These are phyloP conservation scores for Penicillium desertorum DNA, from an alignment of 495 filamentous ascomycete species.

Conservation along the genomic window DNA sequence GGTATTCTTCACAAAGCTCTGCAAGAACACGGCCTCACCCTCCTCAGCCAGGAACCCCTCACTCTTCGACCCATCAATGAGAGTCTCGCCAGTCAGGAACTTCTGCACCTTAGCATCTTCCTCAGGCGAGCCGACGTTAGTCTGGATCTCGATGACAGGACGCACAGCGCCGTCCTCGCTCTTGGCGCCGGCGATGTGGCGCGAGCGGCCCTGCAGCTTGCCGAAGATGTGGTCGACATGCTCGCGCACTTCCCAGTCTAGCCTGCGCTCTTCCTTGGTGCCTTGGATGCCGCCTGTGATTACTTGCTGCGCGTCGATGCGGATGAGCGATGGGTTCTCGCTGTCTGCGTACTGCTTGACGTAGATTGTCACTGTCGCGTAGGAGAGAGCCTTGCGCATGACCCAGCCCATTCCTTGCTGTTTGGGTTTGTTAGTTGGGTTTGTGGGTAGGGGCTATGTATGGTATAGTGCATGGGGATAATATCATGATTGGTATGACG, in stretches of 20 bases:
- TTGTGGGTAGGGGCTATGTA: neutral
- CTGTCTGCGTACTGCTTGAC: conserved; percentile 61
- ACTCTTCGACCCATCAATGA: conserved; percentile 34
- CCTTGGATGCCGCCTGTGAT: conserved; percentile 73
- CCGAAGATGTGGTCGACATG: conserved; percentile 86
- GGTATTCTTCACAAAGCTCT: conserved; percentile 48
- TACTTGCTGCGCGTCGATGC: conserved; percentile 81
- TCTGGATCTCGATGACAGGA: conserved; percentile 35
- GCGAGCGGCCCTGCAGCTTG: conserved; percentile 58
- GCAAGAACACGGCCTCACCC: conserved; percentile 43
- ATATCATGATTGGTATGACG: neutral
- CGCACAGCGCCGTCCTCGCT: conserved; percentile 37
- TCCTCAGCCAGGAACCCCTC: conserved; percentile 45
- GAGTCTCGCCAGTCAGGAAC: conserved; percentile 46
- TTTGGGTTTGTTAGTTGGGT: conserved; percentile 17
- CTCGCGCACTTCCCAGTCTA: conserved; percentile 68
- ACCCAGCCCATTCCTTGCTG: conserved; percentile 83
- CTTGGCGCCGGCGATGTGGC: conserved; percentile 49
- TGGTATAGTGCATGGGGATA: neutral
- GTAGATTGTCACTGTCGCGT: conserved; percentile 71
- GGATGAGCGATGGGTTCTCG: conserved; percentile 46
- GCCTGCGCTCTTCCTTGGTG: conserved; percentile 65
- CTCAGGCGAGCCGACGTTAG: conserved; percentile 34
- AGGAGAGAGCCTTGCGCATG: conserved; percentile 69
- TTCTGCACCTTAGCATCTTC: conserved; percentile 47